Evolutionary conservation across 768 basidiomycete genomes (phyloP).

Genomic region (Serpula lacrymans): DNA sequence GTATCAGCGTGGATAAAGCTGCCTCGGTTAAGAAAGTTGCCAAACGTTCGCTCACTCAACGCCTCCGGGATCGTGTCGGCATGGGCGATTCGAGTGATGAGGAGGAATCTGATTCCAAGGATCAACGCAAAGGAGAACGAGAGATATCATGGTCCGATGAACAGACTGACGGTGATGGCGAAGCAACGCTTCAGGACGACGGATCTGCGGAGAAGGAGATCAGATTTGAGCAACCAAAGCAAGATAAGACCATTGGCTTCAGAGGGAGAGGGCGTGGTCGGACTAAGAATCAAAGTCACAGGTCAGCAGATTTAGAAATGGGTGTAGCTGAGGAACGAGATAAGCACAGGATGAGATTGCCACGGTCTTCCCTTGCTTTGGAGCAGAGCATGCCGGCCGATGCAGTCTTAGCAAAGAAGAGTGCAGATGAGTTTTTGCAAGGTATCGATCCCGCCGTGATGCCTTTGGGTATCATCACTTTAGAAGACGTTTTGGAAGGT

Average conservation of each 20-base stretch:
- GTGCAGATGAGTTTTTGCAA: conserved; percentile 82
- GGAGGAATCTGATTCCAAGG: conserved; percentile 18
- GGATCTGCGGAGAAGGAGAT: conserved; percentile 16
- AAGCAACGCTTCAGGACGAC: conserved; percentile 25
- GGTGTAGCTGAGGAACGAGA: conserved; percentile 12
- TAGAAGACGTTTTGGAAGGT: conserved; percentile 93
- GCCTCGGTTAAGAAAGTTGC: conserved; percentile 82
- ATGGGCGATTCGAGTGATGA: conserved; percentile 59
- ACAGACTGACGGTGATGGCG: conserved; percentile 25
- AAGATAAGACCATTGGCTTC: conserved; percentile 10
- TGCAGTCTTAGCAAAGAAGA: conserved; percentile 72
- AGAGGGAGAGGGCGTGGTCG: conserved; percentile 12
- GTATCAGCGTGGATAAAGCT: conserved; percentile 70
- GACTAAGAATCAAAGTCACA: conserved; percentile 11
- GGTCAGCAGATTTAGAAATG: conserved; percentile 20
- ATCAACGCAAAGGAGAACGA: conserved; percentile 20
- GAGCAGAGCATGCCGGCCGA: conserved; percentile 91
- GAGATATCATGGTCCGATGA: conserved; percentile 32
- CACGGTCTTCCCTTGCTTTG: conserved; percentile 37
- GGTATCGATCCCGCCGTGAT: conserved; percentile 77
- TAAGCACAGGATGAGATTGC: conserved; percentile 24
- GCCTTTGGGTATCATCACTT: conserved; percentile 88
- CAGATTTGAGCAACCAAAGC: conserved; percentile 10
- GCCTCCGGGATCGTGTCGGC: conserved; percentile 70
- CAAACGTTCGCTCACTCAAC: conserved; percentile 75